A percentile compares a stretch with the other conserved stretches of the same genome.
Evolutionary conservation across 78 protist species (phyloP).

Genomic region (Tieghemostelium lacteum): DNA sequence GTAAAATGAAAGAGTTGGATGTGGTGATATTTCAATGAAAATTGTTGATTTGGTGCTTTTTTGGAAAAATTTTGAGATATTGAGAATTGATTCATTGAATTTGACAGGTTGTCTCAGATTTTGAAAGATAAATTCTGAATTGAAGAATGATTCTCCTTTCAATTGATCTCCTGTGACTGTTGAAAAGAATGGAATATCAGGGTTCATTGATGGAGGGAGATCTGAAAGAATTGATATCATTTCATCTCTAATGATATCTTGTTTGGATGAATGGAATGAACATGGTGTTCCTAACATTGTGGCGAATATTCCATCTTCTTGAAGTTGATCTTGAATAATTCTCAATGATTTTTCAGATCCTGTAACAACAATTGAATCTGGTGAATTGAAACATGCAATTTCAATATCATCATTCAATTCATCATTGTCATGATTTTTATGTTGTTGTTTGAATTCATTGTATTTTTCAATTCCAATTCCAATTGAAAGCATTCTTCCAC

Average conservation of each 20-base stretch:
- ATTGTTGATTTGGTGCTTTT: slow-evolving; percentile 15
- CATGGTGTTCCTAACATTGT: too few species aligned
- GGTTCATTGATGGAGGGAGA: background rate
- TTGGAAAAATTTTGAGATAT: slow-evolving; percentile 12
- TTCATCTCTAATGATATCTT: slow-evolving; percentile 18
- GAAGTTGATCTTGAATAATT: background rate
- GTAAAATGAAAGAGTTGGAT: slow-evolving; percentile 34
- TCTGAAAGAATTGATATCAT: background rate
- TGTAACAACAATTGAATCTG: slow-evolving; percentile 27
- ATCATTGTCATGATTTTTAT: background rate
- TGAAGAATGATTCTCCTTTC: background rate
- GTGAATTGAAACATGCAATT: too few species aligned
- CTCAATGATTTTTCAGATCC: background rate
- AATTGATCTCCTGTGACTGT: slow-evolving; percentile 15
- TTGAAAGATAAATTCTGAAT: slow-evolving; percentile 9
- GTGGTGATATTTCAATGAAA: slow-evolving; percentile 53
- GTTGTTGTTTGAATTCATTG: background rate
- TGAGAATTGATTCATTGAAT: slow-evolving; percentile 12
- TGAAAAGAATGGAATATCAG: slow-evolving; percentile 24
- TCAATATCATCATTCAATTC: too few species aligned
- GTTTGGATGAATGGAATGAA: too few species aligned
- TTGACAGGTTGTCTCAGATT: slow-evolving; percentile 28
- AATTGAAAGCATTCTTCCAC: slow-evolving; percentile 29
- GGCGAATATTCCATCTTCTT: slow-evolving; percentile 8
- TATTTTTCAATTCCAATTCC: background rate